Evolutionary conservation across 768 basidiomycete species (phyloP).

Genomic region (Termitomyces sp.): DNA sequence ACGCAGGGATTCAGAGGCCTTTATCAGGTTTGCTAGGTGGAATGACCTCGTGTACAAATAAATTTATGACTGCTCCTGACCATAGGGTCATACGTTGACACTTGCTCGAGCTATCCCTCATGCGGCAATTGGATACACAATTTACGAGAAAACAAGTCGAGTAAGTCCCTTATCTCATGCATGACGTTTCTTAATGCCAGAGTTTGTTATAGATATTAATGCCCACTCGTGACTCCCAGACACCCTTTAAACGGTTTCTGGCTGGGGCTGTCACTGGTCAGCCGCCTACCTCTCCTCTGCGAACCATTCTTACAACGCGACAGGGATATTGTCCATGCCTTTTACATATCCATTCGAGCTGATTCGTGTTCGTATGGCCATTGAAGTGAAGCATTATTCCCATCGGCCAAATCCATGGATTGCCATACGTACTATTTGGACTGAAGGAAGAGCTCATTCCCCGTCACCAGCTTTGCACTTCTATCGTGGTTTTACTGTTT

Average conservation of each 20-base stretch:
- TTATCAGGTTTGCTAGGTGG: background rate
- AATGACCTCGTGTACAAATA: background rate
- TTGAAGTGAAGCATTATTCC: slow-evolving; percentile 2
- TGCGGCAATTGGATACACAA: slow-evolving; percentile 1
- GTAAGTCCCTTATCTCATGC: background rate
- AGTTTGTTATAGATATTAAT: background rate
- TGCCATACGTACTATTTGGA: background rate
- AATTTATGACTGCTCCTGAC: background rate
- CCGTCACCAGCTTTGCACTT: background rate
- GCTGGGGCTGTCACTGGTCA: slow-evolving; percentile 1
- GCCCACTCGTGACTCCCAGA: background rate
- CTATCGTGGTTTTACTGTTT: slow-evolving; percentile 2
- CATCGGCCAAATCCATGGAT: background rate
- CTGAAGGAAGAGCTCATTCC: background rate
- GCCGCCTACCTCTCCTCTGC: background rate
- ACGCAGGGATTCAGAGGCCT: slow-evolving; percentile 1
- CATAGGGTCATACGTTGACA: slow-evolving; percentile 1
- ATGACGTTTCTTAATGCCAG: background rate
- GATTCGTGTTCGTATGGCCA: slow-evolving; percentile 3
- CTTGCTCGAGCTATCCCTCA: slow-evolving; percentile 1
- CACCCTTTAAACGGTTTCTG: background rate
- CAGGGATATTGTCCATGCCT: background rate
- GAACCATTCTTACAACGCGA: background rate
- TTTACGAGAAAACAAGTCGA: background rate
- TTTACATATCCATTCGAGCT: slow-evolving; percentile 4